phyloP scores from a whole-genome alignment of 148 eudicot species.

The Spergularia bocconei region DNA sequence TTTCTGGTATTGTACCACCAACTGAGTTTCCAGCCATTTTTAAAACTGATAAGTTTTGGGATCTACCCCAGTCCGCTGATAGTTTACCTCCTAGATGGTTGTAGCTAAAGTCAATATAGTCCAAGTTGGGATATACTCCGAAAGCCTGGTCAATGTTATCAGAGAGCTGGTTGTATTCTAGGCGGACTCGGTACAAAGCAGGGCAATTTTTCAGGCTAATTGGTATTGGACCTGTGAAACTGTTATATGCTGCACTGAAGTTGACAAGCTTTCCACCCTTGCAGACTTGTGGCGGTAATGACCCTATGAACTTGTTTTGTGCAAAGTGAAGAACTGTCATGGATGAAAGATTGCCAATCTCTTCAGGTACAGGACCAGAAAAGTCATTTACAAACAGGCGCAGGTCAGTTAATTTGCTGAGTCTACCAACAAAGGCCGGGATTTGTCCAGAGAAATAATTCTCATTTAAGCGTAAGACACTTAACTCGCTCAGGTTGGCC shows the following conservation, averaged over 20 bases:
- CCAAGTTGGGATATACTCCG: conserved; percentile 26
- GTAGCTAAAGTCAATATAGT: conserved; percentile 23
- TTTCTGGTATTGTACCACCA: conserved; percentile 9
- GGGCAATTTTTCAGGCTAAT: conserved; percentile 17
- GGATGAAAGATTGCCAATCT: conserved; percentile 17
- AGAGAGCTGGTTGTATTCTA: conserved; percentile 16
- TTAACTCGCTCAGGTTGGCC: conserved; percentile 12
- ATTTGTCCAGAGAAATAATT: conserved; percentile 19
- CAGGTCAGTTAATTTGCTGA: conserved; percentile 13
- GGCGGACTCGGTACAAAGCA: conserved; percentile 17
- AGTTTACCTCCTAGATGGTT: conserved; percentile 18
- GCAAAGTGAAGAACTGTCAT: conserved; percentile 11
- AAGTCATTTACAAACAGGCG: conserved; percentile 16
- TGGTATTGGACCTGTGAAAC: conserved; percentile 24
- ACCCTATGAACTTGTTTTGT: conserved; percentile 12
- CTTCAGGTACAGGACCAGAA: conserved; percentile 25
- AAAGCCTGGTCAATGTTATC: conserved; percentile 19
- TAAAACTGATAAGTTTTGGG: conserved; percentile 9
- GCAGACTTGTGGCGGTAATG: conserved; percentile 18
- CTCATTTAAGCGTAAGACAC: neutral
- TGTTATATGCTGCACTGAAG: conserved; percentile 18
- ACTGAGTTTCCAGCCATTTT: conserved; percentile 14
- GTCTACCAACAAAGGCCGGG: conserved; percentile 18
- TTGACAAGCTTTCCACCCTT: conserved; percentile 12
- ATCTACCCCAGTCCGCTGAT: conserved; percentile 9